Percentiles rank a stretch among this genome's conserved stretches.
These are phyloP conservation scores for Colletotrichum sp. DNA, from an alignment of 2,329 filamentous ascomycete genomes.

Conservation along the genomic window DNA sequence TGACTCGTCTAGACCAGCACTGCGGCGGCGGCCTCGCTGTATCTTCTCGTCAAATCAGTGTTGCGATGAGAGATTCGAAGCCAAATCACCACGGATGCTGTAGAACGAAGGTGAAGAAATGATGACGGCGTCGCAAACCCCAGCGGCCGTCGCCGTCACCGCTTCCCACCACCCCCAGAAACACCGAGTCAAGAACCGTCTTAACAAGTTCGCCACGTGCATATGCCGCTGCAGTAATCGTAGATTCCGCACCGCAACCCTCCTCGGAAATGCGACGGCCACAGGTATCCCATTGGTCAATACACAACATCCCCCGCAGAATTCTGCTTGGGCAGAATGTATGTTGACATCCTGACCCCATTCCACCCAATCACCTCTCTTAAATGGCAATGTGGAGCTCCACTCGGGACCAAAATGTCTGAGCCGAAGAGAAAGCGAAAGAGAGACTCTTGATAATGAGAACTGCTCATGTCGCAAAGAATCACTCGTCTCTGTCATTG, in stretches of 20 bases:
- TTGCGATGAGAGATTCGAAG: not conserved
- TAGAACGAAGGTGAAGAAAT: not conserved
- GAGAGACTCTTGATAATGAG: not conserved
- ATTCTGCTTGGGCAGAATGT: slow-evolving; percentile 17
- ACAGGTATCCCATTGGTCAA: not conserved
- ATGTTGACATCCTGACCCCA: not conserved
- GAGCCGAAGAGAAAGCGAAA: not conserved
- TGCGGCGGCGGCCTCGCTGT: not conserved
- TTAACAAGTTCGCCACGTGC: not conserved
- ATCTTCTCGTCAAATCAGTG: not conserved
- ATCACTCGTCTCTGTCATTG: not conserved
- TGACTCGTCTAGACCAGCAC: not conserved
- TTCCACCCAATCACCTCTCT: not conserved
- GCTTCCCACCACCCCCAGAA: not conserved
- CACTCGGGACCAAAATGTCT: not conserved
- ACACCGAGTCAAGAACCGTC: not conserved
- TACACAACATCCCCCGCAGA: not conserved
- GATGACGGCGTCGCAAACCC: not conserved
- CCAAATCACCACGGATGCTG: not conserved
- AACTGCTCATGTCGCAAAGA: not conserved
- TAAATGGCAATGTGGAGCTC: not conserved
- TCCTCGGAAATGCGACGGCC: not conserved
- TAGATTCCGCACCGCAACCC: not conserved
- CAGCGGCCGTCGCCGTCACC: not conserved
- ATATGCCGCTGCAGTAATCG: not conserved